phyloP scores from a whole-genome alignment of 2,329 filamentous ascomycete species.

The Cercospora berteroae region DNA sequence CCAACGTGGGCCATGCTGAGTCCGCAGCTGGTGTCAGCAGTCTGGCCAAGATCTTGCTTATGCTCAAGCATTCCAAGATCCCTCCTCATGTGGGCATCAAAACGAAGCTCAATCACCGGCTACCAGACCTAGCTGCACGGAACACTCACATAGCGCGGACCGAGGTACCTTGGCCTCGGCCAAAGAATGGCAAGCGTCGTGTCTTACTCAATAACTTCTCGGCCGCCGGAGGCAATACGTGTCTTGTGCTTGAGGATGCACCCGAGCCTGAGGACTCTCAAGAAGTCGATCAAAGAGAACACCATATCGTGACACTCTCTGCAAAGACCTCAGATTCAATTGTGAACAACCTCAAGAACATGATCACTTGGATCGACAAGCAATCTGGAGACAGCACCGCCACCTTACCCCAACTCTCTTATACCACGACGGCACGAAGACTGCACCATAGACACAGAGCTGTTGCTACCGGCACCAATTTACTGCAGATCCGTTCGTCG shows the following conservation, averaged over 20 bases:
- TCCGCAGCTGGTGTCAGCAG: conserved; percentile 55
- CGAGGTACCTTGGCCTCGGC: conserved; percentile 41
- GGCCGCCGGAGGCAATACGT: conserved; percentile 70
- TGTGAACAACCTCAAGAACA: conserved; percentile 50
- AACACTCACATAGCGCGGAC: conserved; percentile 58
- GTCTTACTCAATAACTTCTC: conserved; percentile 66
- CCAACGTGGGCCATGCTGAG: conserved; percentile 55
- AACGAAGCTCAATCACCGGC: conserved; percentile 58
- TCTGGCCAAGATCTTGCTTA: conserved; percentile 64
- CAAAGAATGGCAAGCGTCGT: conserved; percentile 36
- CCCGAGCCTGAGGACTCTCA: conserved; percentile 39
- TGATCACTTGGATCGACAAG: conserved; percentile 10
- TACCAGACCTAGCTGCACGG: conserved; percentile 57
- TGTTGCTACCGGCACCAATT: conserved; percentile 5
- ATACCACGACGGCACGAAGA: conserved; percentile 33
- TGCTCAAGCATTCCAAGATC: conserved; percentile 62
- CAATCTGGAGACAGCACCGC: neutral
- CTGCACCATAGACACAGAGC: conserved; percentile 26
- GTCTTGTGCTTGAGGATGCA: conserved; percentile 63
- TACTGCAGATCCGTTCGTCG: conserved; percentile 5
- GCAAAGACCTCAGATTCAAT: conserved; percentile 54
- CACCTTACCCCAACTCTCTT: conserved; percentile 21
- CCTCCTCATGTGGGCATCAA: conserved; percentile 69
- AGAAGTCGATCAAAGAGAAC: conserved; percentile 45
- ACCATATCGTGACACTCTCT: conserved; percentile 57